phyloP scores from a whole-genome alignment of 768 basidiomycete genomes.

The Leccinum subgranulosum region DNA sequence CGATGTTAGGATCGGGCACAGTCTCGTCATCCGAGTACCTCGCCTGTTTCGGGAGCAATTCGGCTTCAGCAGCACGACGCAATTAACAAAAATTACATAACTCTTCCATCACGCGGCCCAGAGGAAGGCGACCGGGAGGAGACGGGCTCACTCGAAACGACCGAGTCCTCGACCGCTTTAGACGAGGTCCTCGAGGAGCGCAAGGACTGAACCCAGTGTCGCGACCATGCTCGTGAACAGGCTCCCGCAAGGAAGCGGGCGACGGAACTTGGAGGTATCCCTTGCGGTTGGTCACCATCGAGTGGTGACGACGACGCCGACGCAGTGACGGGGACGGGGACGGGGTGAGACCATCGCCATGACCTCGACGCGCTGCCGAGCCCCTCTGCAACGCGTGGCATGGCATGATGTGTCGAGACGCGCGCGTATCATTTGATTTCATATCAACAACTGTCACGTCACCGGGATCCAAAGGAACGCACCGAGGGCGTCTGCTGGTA shows the following conservation, averaged over 20 bases:
- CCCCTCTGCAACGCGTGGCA: background rate
- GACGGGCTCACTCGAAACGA: slow-evolving; percentile 13
- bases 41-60: background rate
- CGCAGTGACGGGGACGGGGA: background rate
- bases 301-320: background rate
- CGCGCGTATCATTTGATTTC: background rate
- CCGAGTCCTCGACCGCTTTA: slow-evolving; percentile 4
- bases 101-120: slow-evolving; percentile 21
- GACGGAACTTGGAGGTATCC: slow-evolving; percentile 18
- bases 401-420: background rate
- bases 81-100: slow-evolving; percentile 1
- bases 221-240: background rate
- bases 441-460: background rate
- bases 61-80: too few species aligned
- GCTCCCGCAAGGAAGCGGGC: background rate
- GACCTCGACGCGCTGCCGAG: background rate
- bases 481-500: background rate
- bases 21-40: background rate
- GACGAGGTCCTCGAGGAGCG: background rate
- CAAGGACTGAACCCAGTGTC: background rate
- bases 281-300: background rate
- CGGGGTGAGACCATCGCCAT: background rate
- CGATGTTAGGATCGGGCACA: background rate
- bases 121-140: slow-evolving; percentile 4
- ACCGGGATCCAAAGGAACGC: background rate